Conservation (phyloP, 2,329 filamentous ascomycete species). For the Xylariomycetidae sp. region DNA sequence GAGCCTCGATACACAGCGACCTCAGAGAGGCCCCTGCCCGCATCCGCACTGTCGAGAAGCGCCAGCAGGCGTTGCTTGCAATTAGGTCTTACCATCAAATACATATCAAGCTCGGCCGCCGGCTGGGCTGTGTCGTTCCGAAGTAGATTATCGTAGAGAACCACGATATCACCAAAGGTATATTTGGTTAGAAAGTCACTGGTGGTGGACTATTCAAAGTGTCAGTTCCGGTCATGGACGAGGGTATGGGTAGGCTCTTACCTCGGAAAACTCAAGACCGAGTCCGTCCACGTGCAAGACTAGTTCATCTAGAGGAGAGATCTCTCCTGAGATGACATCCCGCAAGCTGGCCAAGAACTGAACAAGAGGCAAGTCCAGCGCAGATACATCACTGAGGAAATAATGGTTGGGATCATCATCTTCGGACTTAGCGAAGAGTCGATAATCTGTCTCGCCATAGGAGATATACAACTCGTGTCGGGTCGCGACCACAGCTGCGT, state of each 20-base stretch:
- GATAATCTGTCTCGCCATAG: slow-evolving; percentile 26
- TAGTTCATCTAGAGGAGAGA: slow-evolving; percentile 28
- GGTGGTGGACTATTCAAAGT: slow-evolving; percentile 20
- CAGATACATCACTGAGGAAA: slow-evolving; percentile 25
- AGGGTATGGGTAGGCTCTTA: slow-evolving; percentile 11
- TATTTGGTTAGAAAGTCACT: slow-evolving; percentile 22
- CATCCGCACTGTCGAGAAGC: slow-evolving; percentile 23
- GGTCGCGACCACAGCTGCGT: slow-evolving; percentile 16
- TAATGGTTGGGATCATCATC: slow-evolving; percentile 28
- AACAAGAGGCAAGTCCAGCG: slow-evolving; percentile 18
- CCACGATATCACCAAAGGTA: slow-evolving; percentile 26
- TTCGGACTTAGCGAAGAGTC: slow-evolving; percentile 26
- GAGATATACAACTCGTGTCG: slow-evolving; percentile 24
- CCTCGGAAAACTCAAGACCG: slow-evolving; percentile 28
- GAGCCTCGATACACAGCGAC: slow-evolving; percentile 25
- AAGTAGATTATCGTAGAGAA: slow-evolving; percentile 24
- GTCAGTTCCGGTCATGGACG: slow-evolving; percentile 13
- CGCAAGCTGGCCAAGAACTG: slow-evolving; percentile 24
- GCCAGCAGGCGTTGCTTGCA: slow-evolving; percentile 26
- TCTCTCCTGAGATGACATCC: slow-evolving; percentile 25
- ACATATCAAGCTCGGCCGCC: slow-evolving; percentile 22
- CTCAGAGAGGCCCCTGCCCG: slow-evolving; percentile 26
- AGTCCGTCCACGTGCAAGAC: slow-evolving; percentile 27
- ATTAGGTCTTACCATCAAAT: slow-evolving; percentile 26
- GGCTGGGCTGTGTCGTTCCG: slow-evolving; percentile 22